These are phyloP conservation scores for Gnaphalium uliginosum DNA, from an alignment of 129 eudicot species.

Conservation along the genomic window DNA sequence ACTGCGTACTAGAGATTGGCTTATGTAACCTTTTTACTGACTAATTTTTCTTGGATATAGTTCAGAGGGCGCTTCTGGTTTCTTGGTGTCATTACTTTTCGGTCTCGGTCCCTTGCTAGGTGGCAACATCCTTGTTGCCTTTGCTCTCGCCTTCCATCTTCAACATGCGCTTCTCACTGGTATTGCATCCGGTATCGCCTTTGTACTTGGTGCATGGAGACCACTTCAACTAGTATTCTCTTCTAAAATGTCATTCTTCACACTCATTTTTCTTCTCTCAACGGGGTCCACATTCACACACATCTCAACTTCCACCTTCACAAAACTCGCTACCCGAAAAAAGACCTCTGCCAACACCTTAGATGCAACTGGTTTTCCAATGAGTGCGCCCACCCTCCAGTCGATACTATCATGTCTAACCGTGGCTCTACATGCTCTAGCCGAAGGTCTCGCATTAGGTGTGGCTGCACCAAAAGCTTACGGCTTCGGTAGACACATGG, in stretches of 20 bases:
- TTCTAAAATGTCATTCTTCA: slow-evolving; percentile 60
- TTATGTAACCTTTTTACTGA: slow-evolving; percentile 17
- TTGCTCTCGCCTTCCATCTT: slow-evolving; percentile 72
- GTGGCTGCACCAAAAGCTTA: slow-evolving; percentile 98
- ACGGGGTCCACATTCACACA: slow-evolving; percentile 61
- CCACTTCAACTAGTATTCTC: slow-evolving; percentile 74
- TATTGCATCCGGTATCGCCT: slow-evolving; percentile 82
- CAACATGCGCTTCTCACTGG: slow-evolving; percentile 84
- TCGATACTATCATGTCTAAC: slow-evolving; percentile 66
- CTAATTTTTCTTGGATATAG: slow-evolving; percentile 47
- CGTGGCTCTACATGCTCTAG: slow-evolving; percentile 77
- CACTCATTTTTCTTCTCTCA: slow-evolving; percentile 53
- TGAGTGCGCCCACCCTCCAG: slow-evolving; percentile 72
- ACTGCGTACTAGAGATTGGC: not conserved
- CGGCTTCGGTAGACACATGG: slow-evolving; percentile 84
- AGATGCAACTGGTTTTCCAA: slow-evolving; percentile 39
- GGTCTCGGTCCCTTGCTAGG: slow-evolving; percentile 97
- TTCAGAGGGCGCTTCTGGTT: slow-evolving; percentile 86
- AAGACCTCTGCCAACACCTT: slow-evolving; percentile 61
- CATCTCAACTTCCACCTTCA: slow-evolving; percentile 39
- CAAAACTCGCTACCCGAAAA: slow-evolving; percentile 49
- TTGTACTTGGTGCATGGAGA: slow-evolving; percentile 83
- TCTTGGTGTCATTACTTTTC: slow-evolving; percentile 78
- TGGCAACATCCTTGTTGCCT: slow-evolving; percentile 72
- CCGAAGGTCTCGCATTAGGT: slow-evolving; percentile 93